Evolutionary conservation across 2,329 filamentous ascomycete species (phyloP), one percentile per base, ranked within the genome.

Genomic region (Trichoderma atroviride): DNA sequence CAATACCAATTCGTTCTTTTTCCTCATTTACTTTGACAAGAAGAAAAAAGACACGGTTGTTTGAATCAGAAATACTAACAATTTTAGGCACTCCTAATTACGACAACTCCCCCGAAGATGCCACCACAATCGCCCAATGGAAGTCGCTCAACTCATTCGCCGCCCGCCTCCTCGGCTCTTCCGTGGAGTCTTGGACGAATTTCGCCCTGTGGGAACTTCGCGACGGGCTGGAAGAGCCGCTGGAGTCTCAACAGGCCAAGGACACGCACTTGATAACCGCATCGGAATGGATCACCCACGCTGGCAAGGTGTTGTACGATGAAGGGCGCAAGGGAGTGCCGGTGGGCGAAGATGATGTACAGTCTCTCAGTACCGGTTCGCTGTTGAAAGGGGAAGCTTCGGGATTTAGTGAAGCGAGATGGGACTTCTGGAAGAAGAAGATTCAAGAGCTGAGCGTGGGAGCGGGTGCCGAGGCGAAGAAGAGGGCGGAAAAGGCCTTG

Each of bases 81-180:
- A 16, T 14, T 57, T 19, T 52, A 77, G 76, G 73, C 29, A 71
- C 69, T 9, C 76, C 75, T 13, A 70, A 72, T 22, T 75, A 74
- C 64, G 70, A 77, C 53, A 72, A 70, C 64, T 72, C 72, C 24
- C 71, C 75, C 10, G 40, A 68, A n/a, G 72, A 77, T 53, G 69
- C 72, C 24, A 66, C 47, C 40, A 56, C 70, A 13, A 67, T 76
- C 35, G 27, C 70, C 4, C 69, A 75, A 61, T 80, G 77, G 77
- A 70, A 76, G 37, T 77, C 75, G 11, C 71, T 79, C 71, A 78
- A 80, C 73, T 77, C 77, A 13, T 78, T 80, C 56, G 73, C 74
- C 59, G 78, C 78, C 29, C 77, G 75, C 59, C 70, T 79, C 22
- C 73, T 76, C 65, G 75, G 74, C 69, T 60, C 70, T n/a, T 40